Evolutionary conservation across 2,329 filamentous ascomycete species (phyloP).

Genomic region (Neonectria sp.): DNA sequence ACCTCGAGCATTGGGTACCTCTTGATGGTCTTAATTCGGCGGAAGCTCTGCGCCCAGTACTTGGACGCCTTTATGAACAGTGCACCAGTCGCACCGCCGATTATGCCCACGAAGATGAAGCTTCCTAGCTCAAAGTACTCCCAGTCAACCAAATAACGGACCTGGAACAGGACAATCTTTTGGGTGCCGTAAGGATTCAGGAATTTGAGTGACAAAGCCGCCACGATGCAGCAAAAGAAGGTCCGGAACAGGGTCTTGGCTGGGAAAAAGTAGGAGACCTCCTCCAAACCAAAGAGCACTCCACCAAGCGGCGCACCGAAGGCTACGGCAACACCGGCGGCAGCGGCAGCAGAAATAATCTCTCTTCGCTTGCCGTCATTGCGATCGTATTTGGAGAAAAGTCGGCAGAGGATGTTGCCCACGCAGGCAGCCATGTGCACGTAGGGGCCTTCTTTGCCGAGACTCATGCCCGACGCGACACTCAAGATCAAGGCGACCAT

Average conservation of each 20-base stretch:
- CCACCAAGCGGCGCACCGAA: slow-evolving; percentile 92
- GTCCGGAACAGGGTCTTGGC: slow-evolving; percentile 97
- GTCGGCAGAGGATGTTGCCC: slow-evolving; percentile 92
- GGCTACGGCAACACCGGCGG: slow-evolving; percentile 92
- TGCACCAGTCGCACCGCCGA: slow-evolving; percentile 89
- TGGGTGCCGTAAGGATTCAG: slow-evolving; percentile 95
- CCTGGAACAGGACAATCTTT: slow-evolving; percentile 97
- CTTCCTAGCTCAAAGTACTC: slow-evolving; percentile 89
- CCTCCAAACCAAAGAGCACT: slow-evolving; percentile 93
- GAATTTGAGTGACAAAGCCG: slow-evolving; percentile 92
- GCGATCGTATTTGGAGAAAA: slow-evolving; percentile 94
- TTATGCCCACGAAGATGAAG: slow-evolving; percentile 88
- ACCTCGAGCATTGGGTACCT: slow-evolving; percentile 89
- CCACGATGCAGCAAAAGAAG: slow-evolving; percentile 97
- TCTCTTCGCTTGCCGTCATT: slow-evolving; percentile 97
- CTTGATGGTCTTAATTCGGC: slow-evolving; percentile 86
- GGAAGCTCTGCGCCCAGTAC: slow-evolving; percentile 90
- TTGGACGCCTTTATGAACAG: slow-evolving; percentile 97
- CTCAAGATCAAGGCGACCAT: slow-evolving; percentile 86
- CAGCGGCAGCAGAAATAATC: slow-evolving; percentile 92
- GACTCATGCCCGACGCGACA: slow-evolving; percentile 91
- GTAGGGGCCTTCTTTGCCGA: slow-evolving; percentile 95
- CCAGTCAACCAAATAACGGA: slow-evolving; percentile 93
- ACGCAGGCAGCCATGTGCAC: slow-evolving; percentile 98
- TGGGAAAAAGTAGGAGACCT: slow-evolving; percentile 97